A percentile compares a stretch with the other conserved stretches of the same genome.
phyloP scores from a whole-genome alignment of 2,329 filamentous ascomycete species.

The Triangularia setosa region DNA sequence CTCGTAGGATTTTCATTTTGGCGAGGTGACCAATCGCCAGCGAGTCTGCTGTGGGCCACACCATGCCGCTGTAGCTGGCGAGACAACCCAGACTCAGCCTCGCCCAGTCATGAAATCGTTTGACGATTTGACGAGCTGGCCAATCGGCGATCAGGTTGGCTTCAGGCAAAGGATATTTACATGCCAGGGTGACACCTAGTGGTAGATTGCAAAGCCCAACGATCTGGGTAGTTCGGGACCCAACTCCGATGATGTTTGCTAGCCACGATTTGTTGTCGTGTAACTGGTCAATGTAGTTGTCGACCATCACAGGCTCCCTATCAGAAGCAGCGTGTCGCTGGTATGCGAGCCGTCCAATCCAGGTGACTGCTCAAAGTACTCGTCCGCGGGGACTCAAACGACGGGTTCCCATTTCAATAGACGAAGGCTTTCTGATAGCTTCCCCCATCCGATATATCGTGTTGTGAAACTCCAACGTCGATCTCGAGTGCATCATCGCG shows the following conservation, averaged over 20 bases:
- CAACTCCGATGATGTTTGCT: neutral
- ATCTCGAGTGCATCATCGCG: neutral
- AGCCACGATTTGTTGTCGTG: neutral
- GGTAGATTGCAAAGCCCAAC: neutral
- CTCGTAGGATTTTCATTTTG: neutral
- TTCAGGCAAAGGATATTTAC: neutral
- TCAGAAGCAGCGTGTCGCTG: neutral
- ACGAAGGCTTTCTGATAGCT: neutral
- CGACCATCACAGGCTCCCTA: neutral
- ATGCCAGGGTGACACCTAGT: neutral
- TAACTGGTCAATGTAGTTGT: neutral
- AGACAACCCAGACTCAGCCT: slow-evolving; percentile 2
- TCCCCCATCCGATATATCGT: neutral
- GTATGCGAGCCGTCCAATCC: neutral
- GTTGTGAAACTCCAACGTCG: neutral
- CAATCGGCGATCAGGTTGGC: neutral
- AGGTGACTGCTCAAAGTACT: neutral
- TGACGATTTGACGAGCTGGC: neutral
- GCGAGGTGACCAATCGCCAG: neutral
- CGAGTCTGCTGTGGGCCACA: neutral
- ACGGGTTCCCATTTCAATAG: neutral
- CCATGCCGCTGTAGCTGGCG: neutral
- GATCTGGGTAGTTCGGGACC: neutral
- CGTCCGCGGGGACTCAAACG: neutral
- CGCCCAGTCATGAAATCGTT: neutral